Percentiles rank a stretch among this genome's conserved stretches.
Evolutionary conservation across 192 early-diverging fungal genomes (phyloP).

Genomic region (Thamnidium elegans): DNA sequence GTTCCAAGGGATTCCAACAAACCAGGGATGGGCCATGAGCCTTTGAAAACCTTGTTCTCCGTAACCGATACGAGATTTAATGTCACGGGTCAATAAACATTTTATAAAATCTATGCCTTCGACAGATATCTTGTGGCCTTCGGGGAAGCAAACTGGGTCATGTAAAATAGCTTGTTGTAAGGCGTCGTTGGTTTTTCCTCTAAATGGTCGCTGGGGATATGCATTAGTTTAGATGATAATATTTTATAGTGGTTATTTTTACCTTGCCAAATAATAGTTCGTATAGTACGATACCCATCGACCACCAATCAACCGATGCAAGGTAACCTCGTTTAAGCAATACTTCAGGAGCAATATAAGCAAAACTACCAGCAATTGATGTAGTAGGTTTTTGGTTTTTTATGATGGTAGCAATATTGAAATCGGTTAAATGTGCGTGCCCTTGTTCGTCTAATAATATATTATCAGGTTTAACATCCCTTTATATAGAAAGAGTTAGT

Average conservation of each 20-base stretch:
- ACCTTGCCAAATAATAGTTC: conserved; percentile 79
- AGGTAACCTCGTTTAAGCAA: conserved; percentile 55
- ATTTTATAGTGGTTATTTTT: too few relatives aligned
- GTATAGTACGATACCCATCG: conserved; percentile 74
- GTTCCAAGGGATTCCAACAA: conserved; percentile 74
- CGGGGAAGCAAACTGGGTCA: conserved; percentile 64
- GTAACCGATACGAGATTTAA: conserved; percentile 72
- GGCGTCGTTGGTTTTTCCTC: conserved; percentile 79
- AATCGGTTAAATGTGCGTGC: conserved; percentile 81
- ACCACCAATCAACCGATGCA: conserved; percentile 69
- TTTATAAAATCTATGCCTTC: conserved; percentile 55
- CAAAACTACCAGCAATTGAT: conserved; percentile 78
- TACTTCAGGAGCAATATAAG: conserved; percentile 88
- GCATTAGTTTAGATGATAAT: too few relatives aligned
- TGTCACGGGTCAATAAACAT: conserved; percentile 48
- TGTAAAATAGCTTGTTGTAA: conserved; percentile 68
- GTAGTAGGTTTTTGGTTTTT: conserved; percentile 62
- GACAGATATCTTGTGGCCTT: conserved; percentile 43
- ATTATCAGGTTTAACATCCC: conserved; percentile 88
- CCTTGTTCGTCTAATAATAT: conserved; percentile 74
- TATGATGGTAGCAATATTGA: conserved; percentile 81
- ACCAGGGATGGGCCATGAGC: conserved; percentile 78
- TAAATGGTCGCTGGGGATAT: conserved; percentile 88
- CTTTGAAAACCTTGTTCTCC: conserved; percentile 67
- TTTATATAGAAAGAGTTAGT: conserved; percentile 17